Percentiles rank a stretch among this genome's conserved stretches.
These are phyloP conservation scores for Vitellaria paradoxa DNA, from an alignment of 179 eudicot species.

Conservation along the genomic window DNA sequence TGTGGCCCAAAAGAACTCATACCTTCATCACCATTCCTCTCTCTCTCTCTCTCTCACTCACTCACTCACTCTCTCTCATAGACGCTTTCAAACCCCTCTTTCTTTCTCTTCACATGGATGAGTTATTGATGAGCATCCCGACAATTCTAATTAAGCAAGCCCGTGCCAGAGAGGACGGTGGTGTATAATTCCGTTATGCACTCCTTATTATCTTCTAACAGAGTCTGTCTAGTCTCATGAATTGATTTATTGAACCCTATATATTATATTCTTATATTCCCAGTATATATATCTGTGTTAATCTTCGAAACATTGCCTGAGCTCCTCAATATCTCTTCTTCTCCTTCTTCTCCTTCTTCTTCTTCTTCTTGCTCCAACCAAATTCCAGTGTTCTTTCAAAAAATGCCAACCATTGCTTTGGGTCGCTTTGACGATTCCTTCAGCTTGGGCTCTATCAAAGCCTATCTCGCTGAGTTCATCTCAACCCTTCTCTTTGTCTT, in stretches of 20 bases:
- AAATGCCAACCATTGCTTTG: slow-evolving; percentile 58
- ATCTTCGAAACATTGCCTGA: too few species aligned
- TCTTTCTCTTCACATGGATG: slow-evolving; percentile 33
- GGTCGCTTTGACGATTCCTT: slow-evolving; percentile 74
- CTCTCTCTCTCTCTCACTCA: slow-evolving; percentile 12
- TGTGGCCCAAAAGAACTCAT: slow-evolving; percentile 36
- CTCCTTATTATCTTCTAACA: slow-evolving; percentile 12
- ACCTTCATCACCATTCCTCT: slow-evolving; percentile 5
- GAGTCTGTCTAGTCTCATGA: neutral
- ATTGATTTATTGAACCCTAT: neutral
- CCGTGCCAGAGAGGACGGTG: slow-evolving; percentile 32
- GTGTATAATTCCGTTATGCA: too few species aligned
- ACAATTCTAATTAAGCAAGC: slow-evolving; percentile 37
- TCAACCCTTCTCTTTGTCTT: slow-evolving; percentile 81
- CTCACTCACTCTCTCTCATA: slow-evolving; percentile 6
- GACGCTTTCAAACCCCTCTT: neutral
- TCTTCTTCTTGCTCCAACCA: neutral
- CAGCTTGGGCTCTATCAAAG: slow-evolving; percentile 54
- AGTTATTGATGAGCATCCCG: slow-evolving; percentile 30
- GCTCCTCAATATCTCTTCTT: too few species aligned
- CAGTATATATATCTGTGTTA: slow-evolving; percentile 13
- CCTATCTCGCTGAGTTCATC: slow-evolving; percentile 78
- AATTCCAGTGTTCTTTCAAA: neutral
- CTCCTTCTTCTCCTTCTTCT: neutral
- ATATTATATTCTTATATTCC: slow-evolving; percentile 14